Evolutionary conservation across 2,329 filamentous ascomycete genomes (phyloP), one percentile per base, ranked within the genome.

Genomic region (Fusarium sp.): DNA sequence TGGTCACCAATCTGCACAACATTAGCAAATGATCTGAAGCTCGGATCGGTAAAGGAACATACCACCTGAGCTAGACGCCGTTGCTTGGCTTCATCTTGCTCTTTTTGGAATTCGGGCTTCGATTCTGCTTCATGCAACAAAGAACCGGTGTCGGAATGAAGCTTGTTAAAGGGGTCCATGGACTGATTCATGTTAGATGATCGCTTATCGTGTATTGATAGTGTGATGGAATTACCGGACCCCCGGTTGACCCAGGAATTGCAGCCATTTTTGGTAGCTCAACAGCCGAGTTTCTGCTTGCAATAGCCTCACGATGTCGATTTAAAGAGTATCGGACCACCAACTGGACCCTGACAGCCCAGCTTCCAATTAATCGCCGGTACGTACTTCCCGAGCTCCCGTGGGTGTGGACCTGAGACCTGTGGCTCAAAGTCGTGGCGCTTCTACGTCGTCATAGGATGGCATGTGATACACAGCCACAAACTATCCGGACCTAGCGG

Each of bases 1-100:
- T 98, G 97, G 83, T 93, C 90, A 75, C 91, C 75, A 73, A 84
- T 80, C 83, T 84, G 62, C 48, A 28, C 9, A 36, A 9, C n/a
- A 58, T 82, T 67, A 81, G 74, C 28, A 45, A 48, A 15, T 20
- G 18, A 30, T 32, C 9, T 22, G 22, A 14, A 26, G 10, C 18
- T 22, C 7, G n/a, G 15, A n/a, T 3, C 42, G n/a, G 7, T 12
- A 14, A 17, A 12, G 24, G 10, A 15, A 13, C 74, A 24, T 80
- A 83, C 83, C 77, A 84, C 75, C 68, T 83, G 79, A 15, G 82
- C 81, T 32, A 84, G 74, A 54, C 83, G 80, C 48, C 82, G 80
- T 65, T 84, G 80, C 62, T 82, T 84, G 26, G 82, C 81, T 63
- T 84, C 81, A 62, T 85, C 81, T 57, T 84, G 81, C 36, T 79